A percentile compares a stretch with the other conserved stretches of the same genome.
These are phyloP conservation scores for Mangifera indica DNA, from an alignment of 345 rosid species.

Conservation along the genomic window DNA sequence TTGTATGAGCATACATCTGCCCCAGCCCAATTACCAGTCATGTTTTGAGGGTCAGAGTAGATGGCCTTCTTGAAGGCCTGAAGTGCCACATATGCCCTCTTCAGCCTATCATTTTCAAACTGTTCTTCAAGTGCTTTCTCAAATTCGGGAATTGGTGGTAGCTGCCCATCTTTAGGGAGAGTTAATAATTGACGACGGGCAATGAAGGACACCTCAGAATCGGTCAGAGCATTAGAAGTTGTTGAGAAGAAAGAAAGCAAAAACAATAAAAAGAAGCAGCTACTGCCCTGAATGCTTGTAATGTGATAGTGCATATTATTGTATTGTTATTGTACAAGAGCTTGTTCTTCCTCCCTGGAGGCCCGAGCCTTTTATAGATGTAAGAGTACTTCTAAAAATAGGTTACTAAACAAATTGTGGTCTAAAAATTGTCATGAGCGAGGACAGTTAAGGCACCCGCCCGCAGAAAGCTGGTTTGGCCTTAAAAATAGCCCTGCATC, in stretches of 20 bases:
- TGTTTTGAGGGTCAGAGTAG: conserved; percentile 70
- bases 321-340: too few relatives aligned
- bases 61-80: conserved; percentile 77
- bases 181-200: conserved; percentile 64
- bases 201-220: conserved; percentile 54
- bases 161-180: conserved; percentile 37
- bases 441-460: too few relatives aligned
- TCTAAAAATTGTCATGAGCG: too few relatives aligned
- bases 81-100: conserved; percentile 62
- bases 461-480: conserved; percentile 61
- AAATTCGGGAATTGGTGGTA: conserved; percentile 32
- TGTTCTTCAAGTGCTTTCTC: conserved; percentile 22
- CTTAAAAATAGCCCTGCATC: conserved; percentile 54
- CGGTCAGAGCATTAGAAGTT: conserved; percentile 42
- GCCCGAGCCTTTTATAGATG: too few relatives aligned
- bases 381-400: too few relatives aligned
- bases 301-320: too few relatives aligned
- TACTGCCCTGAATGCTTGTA: conserved; percentile 30
- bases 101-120: conserved; percentile 57
- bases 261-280: conserved; percentile 42
- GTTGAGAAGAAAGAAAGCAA: conserved; percentile 21
- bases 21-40: conserved; percentile 73
- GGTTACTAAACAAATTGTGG: too few relatives aligned
- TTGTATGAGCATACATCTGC: conserved; percentile 60
- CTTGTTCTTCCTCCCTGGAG: too few relatives aligned